Evolutionary conservation across 352 stramenopile species (phyloP).

Genomic region (Saprolegnia diclina): DNA sequence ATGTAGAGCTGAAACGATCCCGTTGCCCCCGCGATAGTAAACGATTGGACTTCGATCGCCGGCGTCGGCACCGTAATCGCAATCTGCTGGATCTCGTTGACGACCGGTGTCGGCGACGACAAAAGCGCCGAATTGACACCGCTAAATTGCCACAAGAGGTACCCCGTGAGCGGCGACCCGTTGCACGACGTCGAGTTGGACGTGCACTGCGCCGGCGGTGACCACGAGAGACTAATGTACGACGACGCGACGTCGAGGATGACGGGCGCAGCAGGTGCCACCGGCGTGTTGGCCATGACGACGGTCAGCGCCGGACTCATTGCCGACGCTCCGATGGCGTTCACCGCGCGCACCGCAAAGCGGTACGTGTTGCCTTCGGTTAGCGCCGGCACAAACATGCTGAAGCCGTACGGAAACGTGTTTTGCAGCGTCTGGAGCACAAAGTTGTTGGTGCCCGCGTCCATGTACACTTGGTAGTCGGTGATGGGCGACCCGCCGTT

Average conservation of each 20-base stretch:
- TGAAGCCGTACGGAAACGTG: conserved; percentile 49
- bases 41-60: conserved; percentile 59
- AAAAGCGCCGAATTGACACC: conserved; percentile 65
- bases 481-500: conserved; percentile 90
- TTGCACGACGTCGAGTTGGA: conserved; percentile 71
- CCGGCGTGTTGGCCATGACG: conserved; percentile 76
- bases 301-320: conserved; percentile 84
- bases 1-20: conserved; percentile 72
- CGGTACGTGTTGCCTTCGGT: conserved; percentile 86
- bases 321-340: conserved; percentile 72
- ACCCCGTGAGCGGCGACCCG: conserved; percentile 79
- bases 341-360: conserved; percentile 89
- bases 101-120: conserved; percentile 70
- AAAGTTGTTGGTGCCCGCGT: conserved; percentile 52
- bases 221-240: conserved; percentile 63
- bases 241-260: conserved; percentile 60
- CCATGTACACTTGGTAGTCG: conserved; percentile 90
- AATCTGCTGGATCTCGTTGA: conserved; percentile 88
- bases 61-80: conserved; percentile 58
- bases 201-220: conserved; percentile 54
- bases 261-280: conserved; percentile 39
- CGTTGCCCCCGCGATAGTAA: conserved; percentile 56
- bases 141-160: conserved; percentile 91
- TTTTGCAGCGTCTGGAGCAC: conserved; percentile 39
- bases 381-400: conserved; percentile 40